Evolutionary conservation across 2,329 filamentous ascomycete genomes (phyloP).

Genomic region (Trichocomaceae sp.): DNA sequence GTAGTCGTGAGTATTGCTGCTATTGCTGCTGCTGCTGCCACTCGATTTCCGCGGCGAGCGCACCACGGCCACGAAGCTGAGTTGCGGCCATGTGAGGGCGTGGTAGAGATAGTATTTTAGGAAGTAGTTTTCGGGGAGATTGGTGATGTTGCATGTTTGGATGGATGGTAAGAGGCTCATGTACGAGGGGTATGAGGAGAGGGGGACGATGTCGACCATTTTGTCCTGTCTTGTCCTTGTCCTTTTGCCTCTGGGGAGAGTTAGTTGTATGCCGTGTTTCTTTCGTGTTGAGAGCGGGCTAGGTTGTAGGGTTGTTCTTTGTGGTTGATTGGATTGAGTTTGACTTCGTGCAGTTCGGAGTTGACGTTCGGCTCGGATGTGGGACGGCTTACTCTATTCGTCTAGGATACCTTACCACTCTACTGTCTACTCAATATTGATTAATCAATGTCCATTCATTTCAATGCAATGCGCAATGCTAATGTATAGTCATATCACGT

Average conservation of each 20-base stretch:
- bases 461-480: neutral
- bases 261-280: no score
- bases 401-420: no score
- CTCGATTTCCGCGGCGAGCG: constrained; percentile 69
- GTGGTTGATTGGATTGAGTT: neutral
- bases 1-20: constrained; percentile 54
- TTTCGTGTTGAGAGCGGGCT: neutral
- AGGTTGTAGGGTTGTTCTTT: no score
- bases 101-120: constrained; percentile 99
- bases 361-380: neutral
- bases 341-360: neutral
- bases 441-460: neutral
- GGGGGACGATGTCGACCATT: constrained; percentile 46
- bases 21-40: neutral
- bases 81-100: constrained; percentile 93
- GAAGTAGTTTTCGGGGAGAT: constrained; percentile 99
- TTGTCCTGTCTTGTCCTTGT: neutral
- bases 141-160: constrained; percentile 97
- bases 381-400: neutral
- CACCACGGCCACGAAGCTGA: constrained; percentile 94
- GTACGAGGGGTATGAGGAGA: constrained; percentile 49
- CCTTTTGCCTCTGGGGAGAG: neutral
- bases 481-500: neutral
- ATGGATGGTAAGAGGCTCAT: constrained; percentile 82
- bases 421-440: no score